phyloP scores from a whole-genome alignment of 78 protist species.

The Creolimax fragrantissima region DNA sequence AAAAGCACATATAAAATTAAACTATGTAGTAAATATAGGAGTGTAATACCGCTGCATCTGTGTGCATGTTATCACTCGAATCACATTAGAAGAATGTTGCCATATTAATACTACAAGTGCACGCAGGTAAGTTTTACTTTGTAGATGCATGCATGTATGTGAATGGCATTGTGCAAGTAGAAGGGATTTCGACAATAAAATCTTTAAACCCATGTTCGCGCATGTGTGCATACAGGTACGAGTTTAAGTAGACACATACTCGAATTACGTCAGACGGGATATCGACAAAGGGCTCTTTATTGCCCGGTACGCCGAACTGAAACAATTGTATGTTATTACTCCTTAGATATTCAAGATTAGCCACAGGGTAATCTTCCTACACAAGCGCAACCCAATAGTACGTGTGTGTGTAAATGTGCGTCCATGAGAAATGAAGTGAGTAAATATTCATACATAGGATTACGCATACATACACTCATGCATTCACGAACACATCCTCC shows the following conservation, averaged over 20 bases:
- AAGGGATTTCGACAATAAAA: too few relatives aligned
- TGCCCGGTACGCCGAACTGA: conserved; percentile 45
- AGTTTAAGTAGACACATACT: neutral
- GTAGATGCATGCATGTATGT: too few relatives aligned
- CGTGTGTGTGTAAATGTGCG: neutral
- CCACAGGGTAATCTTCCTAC: neutral
- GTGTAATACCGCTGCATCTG: too few relatives aligned
- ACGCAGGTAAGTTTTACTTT: too few relatives aligned
- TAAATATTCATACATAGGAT: neutral
- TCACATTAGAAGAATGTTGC: too few relatives aligned
- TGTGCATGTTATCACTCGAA: too few relatives aligned
- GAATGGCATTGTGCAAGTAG: too few relatives aligned
- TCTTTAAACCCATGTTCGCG: too few relatives aligned
- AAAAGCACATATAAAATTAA: too few relatives aligned
- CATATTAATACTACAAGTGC: too few relatives aligned
- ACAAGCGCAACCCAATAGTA: neutral
- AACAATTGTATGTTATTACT: conserved; percentile 10
- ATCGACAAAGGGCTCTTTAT: conserved; percentile 62
- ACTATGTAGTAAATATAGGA: too few relatives aligned
- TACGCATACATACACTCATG: neutral
- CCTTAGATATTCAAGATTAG: neutral
- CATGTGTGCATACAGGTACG: too few relatives aligned
- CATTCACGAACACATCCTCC: neutral
- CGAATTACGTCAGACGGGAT: conserved; percentile 19
- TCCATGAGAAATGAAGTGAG: neutral